These are phyloP conservation scores for Aegilops umbellulata DNA, from an alignment of 176 grass and related monocot species.

Conservation along the genomic window DNA sequence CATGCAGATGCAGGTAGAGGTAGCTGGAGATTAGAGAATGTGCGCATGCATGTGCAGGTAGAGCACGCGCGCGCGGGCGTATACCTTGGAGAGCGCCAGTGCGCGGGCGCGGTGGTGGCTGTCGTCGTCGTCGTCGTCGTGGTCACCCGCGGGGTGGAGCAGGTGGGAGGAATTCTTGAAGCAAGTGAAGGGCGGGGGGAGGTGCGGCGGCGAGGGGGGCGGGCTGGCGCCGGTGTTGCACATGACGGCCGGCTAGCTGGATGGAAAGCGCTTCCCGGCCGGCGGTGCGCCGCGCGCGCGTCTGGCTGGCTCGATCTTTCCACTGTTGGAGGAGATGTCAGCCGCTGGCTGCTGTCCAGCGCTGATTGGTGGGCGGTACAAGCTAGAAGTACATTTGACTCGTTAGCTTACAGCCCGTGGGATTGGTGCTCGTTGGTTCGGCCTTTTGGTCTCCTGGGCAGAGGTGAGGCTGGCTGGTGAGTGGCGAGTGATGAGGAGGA, in stretches of 20 bases:
- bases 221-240: conserved; percentile 36
- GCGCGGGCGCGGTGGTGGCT: conserved; percentile 6
- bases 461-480: conserved; percentile 13
- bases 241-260: conserved; percentile 20
- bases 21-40: background rate
- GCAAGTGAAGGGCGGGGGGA: background rate
- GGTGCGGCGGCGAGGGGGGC: conserved; percentile 8
- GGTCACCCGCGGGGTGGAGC: conserved; percentile 32
- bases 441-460: conserved; percentile 50
- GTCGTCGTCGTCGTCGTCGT: background rate
- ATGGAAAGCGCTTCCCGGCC: background rate
- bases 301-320: background rate
- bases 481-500: background rate
- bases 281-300: background rate
- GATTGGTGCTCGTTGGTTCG: conserved; percentile 18
- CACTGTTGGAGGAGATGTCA: conserved; percentile 20
- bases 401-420: background rate
- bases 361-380: conserved; percentile 25
- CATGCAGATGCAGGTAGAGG: background rate
- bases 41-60: background rate
- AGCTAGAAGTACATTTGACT: conserved; percentile 53
- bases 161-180: conserved; percentile 42
- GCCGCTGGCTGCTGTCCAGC: conserved; percentile 17
- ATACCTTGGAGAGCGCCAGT: conserved; percentile 46
- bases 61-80: background rate